These are phyloP conservation scores for Stramenopiles sp. DNA, from an alignment of 352 stramenopile genomes.

Conservation along the genomic window DNA sequence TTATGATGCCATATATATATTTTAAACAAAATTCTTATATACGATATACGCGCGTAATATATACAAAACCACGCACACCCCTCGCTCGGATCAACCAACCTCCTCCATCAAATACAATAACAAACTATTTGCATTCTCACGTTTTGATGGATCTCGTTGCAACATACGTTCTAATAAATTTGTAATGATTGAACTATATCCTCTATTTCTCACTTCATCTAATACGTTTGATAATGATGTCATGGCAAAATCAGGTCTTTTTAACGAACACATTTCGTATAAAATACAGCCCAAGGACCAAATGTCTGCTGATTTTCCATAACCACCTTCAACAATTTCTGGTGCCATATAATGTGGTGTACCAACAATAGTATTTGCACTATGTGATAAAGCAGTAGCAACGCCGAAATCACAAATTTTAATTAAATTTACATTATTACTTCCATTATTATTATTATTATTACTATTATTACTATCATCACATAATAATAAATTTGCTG, in stretches of 20 bases:
- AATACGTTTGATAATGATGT: background rate
- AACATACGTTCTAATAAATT: background rate
- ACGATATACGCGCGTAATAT: no score
- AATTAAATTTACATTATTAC: background rate
- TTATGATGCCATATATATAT: no score
- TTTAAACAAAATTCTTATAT: no score
- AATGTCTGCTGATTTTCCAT: background rate
- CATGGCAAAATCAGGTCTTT: constrained; percentile 3
- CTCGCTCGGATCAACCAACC: background rate
- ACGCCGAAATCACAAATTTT: constrained; percentile 8
- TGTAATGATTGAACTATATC: background rate
- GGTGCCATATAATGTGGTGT: constrained; percentile 6
- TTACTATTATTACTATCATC: background rate
- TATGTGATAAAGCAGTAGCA: background rate
- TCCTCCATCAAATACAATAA: background rate
- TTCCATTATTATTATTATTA: background rate
- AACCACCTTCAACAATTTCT: background rate
- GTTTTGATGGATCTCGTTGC: background rate
- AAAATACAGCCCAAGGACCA: constrained; percentile 2
- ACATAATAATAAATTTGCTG: background rate
- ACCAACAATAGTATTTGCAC: background rate
- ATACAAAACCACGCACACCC: no score
- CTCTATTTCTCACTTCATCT: background rate
- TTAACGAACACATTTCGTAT: constrained; percentile 5
- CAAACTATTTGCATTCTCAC: background rate